Base-by-base conservation (phyloP, 139 green algal species). In the Helicosporidium sp. region DNA sequence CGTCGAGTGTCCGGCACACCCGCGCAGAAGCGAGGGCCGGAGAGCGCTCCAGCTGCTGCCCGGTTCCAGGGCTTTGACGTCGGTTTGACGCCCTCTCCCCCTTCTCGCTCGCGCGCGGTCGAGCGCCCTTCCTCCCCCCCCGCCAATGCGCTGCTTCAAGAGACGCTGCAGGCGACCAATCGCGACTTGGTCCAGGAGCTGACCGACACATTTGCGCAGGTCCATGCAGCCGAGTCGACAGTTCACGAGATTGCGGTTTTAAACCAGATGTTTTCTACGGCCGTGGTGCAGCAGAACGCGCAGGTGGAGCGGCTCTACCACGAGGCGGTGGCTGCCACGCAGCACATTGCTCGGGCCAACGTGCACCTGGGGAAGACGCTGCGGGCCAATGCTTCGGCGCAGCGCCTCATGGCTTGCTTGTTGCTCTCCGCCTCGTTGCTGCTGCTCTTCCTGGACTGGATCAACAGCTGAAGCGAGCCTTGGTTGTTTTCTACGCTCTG, bases 381-480 rank as follows among this genome's bases (percentile, higher is more conserved):
- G 0, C 34, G 36, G 18, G 39, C 74, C 25, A 84, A 78, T 47
- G 55, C 51, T 6, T 71, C 62, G 8, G 64, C 64, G 2, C 46
- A 54, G 5, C 59, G 63, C 5, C 73, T 73, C 46, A 36, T 85
- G 26, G n/a, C 85, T 19, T 60, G 68, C 28, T 51, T 90, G 43
- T 51, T 87, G 41, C 36, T 82, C 3, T 39, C 63, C 0, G 68
- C 69, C 1, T 62, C 68, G 7, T n/a, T 77, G 10, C 29, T 51
- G 22, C 48, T 90, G 37, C 59, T 90, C 24, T 75, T 90, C 51
- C 62, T 83, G 18, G 77, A 89, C 56, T 83, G 79, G 77, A 76
- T n/a, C n/a, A n/a, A n/a, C n/a, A n/a, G n/a, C n/a, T n/a, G n/a
- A n/a, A n/a, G n/a, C n/a, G n/a, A n/a, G n/a, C n/a, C n/a, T n/a